Evolutionary conservation across 345 rosid species (phyloP).

Genomic region (Stellera chamaejasme): DNA sequence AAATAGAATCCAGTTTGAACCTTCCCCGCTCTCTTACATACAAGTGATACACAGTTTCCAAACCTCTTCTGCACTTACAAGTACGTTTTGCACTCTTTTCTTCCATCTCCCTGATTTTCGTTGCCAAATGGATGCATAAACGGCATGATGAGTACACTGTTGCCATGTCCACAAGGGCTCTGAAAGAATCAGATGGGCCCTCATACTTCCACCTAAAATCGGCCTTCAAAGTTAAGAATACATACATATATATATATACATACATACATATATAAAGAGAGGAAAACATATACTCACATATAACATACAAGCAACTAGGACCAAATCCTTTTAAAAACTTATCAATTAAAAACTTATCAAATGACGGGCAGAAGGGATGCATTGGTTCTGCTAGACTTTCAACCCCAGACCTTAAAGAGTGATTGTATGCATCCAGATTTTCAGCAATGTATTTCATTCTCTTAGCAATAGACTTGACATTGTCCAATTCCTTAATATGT

Average conservation of each 20-base stretch:
- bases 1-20: slow-evolving; percentile 75
- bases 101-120: slow-evolving; percentile 59
- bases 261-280: neutral
- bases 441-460: slow-evolving; percentile 68
- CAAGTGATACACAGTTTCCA: slow-evolving; percentile 64
- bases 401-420: slow-evolving; percentile 47
- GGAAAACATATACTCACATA: neutral
- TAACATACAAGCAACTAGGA: too few relatives aligned
- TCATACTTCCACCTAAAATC: slow-evolving; percentile 81
- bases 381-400: neutral
- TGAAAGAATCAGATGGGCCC: slow-evolving; percentile 93
- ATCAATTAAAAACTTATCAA: neutral
- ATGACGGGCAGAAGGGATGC: too few relatives aligned
- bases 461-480: slow-evolving; percentile 54
- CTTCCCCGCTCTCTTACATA: slow-evolving; percentile 86
- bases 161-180: slow-evolving; percentile 96
- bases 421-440: slow-evolving; percentile 66
- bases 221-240: slow-evolving; percentile 10
- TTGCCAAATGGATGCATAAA: slow-evolving; percentile 87
- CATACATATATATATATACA: neutral
- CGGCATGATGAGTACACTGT: slow-evolving; percentile 98
- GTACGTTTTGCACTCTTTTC: slow-evolving; percentile 56
- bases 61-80: slow-evolving; percentile 73
- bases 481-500: slow-evolving; percentile 54
- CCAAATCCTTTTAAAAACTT: neutral